Base-by-base conservation (phyloP, 1,139 yeast species). In the Blastobotrys buckinghamii region DNA sequence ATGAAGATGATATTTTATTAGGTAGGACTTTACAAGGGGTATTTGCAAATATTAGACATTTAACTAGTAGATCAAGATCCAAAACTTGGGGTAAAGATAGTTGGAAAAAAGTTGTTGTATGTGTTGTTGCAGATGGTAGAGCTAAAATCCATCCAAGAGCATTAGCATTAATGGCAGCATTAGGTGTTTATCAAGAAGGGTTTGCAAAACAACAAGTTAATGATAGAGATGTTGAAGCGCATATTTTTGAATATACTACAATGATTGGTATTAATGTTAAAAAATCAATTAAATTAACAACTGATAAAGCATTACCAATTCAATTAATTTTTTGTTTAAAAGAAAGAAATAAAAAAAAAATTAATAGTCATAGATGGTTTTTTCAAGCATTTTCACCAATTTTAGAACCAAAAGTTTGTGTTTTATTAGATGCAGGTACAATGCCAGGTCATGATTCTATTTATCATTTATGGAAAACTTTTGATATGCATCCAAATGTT, bases 331-430 rank as follows among this genome's bases (percentile, higher is more conserved):
- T 84, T 65, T 85, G 94, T 63, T 68, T 85, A 58, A 85, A 85
- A 65, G 95, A 85, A 59, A 77, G 79, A 58, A 85, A 85, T 63
- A 74, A 80, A 54, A 77, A 81, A 63, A 85, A 85, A 63, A 85
- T 85, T 63, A 85, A 85, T 64, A 82, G 90, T 16, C 95, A 85
- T 65, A 73, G 94, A 55, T 85, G 95, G 95, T 82, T 86, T 53
- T 81, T 85, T 70, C 88, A 84, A 61, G 85, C 90, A 0, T 82
- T 85, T 66, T 81, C 84, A 1, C 85, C 87, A 2, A 71, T 83
- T 33, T 67, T 85, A 44, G 71, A 81, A 44, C 95, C 95, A 1
- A 78, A 76, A 50, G 82, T 85, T 20, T 81, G 86, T 42, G 78
- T 84, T 63, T 70, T 85, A 50, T 70, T 85, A 45, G 95, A 85